These are phyloP conservation scores for Symbiodinium pilosum DNA, from an alignment of 73 alveolate species.

Conservation along the genomic window DNA sequence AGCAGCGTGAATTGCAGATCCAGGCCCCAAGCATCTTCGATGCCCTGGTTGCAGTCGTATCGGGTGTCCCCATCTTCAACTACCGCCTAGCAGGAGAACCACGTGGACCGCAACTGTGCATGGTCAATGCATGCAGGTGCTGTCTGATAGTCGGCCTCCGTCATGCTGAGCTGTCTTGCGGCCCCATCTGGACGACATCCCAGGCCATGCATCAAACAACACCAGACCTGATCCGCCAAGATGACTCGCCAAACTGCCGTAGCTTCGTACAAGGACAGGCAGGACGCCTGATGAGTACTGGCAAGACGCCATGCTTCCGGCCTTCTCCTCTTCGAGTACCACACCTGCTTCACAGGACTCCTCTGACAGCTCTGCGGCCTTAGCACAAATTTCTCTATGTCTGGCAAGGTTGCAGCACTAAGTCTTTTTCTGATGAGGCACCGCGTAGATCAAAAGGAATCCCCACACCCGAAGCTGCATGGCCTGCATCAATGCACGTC, in stretches of 20 bases:
- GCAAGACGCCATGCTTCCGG: no score
- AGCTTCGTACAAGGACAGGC: background rate
- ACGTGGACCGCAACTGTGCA: background rate
- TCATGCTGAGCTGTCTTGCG: background rate
- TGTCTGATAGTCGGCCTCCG: background rate
- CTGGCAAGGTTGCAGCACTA: no score
- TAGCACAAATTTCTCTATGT: no score
- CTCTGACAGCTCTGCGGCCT: constrained; percentile 52
- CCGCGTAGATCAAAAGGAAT: background rate
- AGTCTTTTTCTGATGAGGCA: background rate
- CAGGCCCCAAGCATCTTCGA: constrained; percentile 6
- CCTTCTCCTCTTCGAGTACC: constrained; percentile 27
- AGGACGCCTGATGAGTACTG: no score
- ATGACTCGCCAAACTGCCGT: background rate
- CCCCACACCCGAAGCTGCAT: background rate
- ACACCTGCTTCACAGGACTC: constrained; percentile 39
- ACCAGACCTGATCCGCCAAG: background rate
- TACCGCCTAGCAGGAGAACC: constrained; percentile 18
- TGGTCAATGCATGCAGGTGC: background rate
- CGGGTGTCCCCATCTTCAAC: constrained; percentile 36
- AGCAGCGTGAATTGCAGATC: background rate
- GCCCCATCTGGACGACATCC: background rate
- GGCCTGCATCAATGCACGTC: no score
- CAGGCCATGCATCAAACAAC: background rate
- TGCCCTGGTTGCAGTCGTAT: constrained; percentile 71